Evolutionary conservation across 345 rosid species (phyloP), one percentile per base, ranked within the genome.

Genomic region (Isatis tinctoria): DNA sequence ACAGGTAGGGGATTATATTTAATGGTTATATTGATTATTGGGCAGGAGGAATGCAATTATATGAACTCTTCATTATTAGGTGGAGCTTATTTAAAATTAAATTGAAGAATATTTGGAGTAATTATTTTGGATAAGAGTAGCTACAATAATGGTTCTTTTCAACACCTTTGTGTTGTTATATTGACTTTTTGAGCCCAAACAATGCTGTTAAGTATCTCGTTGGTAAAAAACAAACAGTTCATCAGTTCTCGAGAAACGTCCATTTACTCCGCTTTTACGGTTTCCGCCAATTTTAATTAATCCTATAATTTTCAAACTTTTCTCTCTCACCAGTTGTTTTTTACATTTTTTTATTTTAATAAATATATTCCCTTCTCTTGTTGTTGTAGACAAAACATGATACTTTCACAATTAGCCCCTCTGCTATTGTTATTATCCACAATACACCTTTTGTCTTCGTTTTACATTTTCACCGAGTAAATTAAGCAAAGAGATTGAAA

Each of bases 221-320:
- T 63, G 60, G 78, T 54, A 0, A 44, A 44, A 74, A 65, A 43
- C 71, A 43, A 57, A 3, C 10, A 35, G 2, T 44, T 58, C 24
- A 54, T 45, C 60, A 62, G 37, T 43, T 76, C 70, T 28, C 71
- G 17, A 63, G 63, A 76, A 70, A 63, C 37, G 33, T 45, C 75
- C 80, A 69, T 76, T 69, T 35, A 76, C 52, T 76, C 66, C 41
- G 53, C 79, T 37, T 76, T 76, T 76, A 57, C 70, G 45, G 71
- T 69, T 76, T 70, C 75, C 65, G 65, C 69, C 73, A 68, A 53
- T 54, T 53, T 62, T 70, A 32, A 63, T 45, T 28, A 1, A n/a
- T n/a, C n/a, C n/a, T 44, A 35, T 33, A 9, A 22, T 75, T 75
- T 52, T 75, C 74, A 75, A 61, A 53, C 58, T 75, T 51, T 68